Evolutionary conservation across 140 eudicot genomes (phyloP).

Genomic region (Ambrosia hybrid): DNA sequence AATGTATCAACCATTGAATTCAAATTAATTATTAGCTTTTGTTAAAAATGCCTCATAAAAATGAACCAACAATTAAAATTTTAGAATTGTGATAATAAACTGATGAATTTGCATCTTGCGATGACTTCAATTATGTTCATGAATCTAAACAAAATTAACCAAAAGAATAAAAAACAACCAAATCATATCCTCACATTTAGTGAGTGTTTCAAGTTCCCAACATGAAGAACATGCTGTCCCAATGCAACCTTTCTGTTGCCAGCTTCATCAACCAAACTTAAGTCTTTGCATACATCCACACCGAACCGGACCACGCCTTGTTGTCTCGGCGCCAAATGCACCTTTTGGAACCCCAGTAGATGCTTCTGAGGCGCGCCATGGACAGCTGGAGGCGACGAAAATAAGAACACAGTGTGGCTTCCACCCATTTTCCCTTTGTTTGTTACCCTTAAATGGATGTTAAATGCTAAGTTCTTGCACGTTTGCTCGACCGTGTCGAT

Average conservation of each 20-base stretch:
- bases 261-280: conserved; percentile 85
- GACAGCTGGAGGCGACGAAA: conserved; percentile 68
- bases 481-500: conserved; percentile 49
- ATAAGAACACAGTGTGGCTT: conserved; percentile 76
- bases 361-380: conserved; percentile 92
- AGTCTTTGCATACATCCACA: conserved; percentile 82
- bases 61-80: background rate
- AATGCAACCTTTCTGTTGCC: conserved; percentile 70
- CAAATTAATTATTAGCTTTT: background rate
- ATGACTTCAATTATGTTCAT: conserved; percentile 28
- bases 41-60: background rate
- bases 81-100: background rate
- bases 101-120: conserved; percentile 36
- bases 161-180: conserved; percentile 20
- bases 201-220: conserved; percentile 72
- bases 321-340: conserved; percentile 53
- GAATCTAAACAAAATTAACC: conserved; percentile 21
- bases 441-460: conserved; percentile 59
- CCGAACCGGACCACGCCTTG: conserved; percentile 59
- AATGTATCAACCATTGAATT: background rate
- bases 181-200: conserved; percentile 55
- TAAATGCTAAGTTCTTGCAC: conserved; percentile 58
- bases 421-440: conserved; percentile 66
- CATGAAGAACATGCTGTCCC: conserved; percentile 75
- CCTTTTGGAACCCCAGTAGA: conserved; percentile 77